phyloP scores from a whole-genome alignment of 805 yeast genomes.

The Candida germanica region DNA sequence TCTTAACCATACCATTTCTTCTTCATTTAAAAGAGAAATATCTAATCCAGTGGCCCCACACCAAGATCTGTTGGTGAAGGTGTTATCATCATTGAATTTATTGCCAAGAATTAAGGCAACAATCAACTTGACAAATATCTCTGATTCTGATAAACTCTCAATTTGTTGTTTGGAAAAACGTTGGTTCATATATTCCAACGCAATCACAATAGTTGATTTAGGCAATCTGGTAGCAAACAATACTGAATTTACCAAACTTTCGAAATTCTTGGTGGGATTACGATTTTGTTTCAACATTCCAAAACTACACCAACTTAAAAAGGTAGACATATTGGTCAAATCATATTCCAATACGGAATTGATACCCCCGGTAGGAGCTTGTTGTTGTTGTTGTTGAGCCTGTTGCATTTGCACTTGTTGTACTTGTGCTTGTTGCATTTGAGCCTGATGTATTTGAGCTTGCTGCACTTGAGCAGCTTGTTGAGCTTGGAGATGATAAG shows the following conservation, averaged over 20 bases:
- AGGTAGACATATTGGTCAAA: slow-evolving; percentile 72
- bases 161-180: slow-evolving; percentile 35
- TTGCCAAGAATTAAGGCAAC: slow-evolving; percentile 80
- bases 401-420: slow-evolving; percentile 8
- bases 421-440: slow-evolving; percentile 9
- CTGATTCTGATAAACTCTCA: slow-evolving; percentile 24
- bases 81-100: slow-evolving; percentile 94
- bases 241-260: slow-evolving; percentile 60
- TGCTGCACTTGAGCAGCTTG: slow-evolving; percentile 1
- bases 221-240: slow-evolving; percentile 87
- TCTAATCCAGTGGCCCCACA: slow-evolving; percentile 87
- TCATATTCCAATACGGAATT: slow-evolving; percentile 77
- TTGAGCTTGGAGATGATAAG: slow-evolving; percentile 1
- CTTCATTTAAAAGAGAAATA: slow-evolving; percentile 53
- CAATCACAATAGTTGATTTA: slow-evolving; percentile 71
- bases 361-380: slow-evolving; percentile 63
- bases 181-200: slow-evolving; percentile 75
- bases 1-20: slow-evolving; percentile 70
- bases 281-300: slow-evolving; percentile 57
- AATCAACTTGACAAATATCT: slow-evolving; percentile 55
- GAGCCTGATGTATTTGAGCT: slow-evolving; percentile 4
- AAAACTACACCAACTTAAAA: slow-evolving; percentile 69
- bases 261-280: slow-evolving; percentile 49
- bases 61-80: slow-evolving; percentile 95
- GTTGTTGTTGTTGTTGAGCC: slow-evolving; percentile 6